phyloP scores from a whole-genome alignment of 2,329 filamentous ascomycete genomes.

The Diplodia corticola region DNA sequence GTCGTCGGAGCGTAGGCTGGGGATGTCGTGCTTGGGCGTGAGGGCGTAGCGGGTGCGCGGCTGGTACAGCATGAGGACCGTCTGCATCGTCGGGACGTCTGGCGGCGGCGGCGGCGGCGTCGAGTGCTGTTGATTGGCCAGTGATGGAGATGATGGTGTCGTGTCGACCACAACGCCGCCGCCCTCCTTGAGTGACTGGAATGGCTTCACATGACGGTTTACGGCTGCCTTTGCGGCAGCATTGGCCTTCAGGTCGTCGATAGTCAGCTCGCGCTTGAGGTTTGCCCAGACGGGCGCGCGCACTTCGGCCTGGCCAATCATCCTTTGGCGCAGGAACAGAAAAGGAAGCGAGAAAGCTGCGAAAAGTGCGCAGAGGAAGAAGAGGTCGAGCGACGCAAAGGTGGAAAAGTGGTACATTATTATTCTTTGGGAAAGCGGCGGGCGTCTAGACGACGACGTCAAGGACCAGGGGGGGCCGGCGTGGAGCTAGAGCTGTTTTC shows the following conservation, averaged over 20 bases:
- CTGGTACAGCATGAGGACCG: slow-evolving; percentile 16
- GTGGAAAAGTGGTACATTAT: not conserved
- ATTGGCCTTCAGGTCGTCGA: slow-evolving; percentile 9
- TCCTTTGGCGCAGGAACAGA: not conserved
- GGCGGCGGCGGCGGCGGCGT: not conserved
- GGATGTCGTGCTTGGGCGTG: slow-evolving; percentile 6
- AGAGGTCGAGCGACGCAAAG: not conserved
- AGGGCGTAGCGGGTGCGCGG: slow-evolving; percentile 16
- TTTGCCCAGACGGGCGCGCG: slow-evolving; percentile 1
- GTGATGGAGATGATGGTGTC: not conserved
- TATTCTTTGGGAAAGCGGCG: not conserved
- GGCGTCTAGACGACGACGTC: not conserved
- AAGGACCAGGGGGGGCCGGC: not conserved
- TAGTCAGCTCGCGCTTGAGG: slow-evolving; percentile 16
- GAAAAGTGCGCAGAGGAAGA: not conserved
- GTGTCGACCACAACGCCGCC: not conserved
- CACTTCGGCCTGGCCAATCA: slow-evolving; percentile 20
- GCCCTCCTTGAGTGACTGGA: not conserved
- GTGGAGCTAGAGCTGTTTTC: not conserved
- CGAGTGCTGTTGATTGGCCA: not conserved
- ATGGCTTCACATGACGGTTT: not conserved
- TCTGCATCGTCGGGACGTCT: slow-evolving; percentile 2
- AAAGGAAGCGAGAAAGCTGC: not conserved
- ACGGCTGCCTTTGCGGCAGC: not conserved
- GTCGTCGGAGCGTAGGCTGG: not conserved